Conservation (phyloP, 306 rosid genomes). For the Castanea mollissima region DNA sequence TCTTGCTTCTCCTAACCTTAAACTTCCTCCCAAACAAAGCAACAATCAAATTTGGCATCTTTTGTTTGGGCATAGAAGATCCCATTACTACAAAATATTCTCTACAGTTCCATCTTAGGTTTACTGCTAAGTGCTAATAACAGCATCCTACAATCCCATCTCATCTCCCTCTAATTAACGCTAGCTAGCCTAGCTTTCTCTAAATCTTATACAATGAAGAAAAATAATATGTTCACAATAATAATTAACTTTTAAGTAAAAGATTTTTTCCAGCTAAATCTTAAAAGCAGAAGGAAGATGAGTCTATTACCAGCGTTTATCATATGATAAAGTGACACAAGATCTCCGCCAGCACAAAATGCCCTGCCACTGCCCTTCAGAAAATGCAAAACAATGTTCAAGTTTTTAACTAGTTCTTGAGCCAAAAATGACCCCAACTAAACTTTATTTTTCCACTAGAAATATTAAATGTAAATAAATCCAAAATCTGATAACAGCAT, state of each 20-base stretch:
- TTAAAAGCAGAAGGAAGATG: background rate
- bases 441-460: background rate
- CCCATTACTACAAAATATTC: no score
- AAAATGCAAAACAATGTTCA: constrained; percentile 11
- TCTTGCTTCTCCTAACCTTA: no score
- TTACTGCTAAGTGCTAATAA: no score
- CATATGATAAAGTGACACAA: constrained; percentile 59
- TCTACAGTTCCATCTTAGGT: no score
- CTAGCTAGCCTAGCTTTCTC: no score
- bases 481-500: background rate
- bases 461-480: background rate
- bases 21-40: no score
- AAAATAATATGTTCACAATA: background rate
- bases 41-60: no score
- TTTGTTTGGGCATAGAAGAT: no score
- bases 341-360: constrained; percentile 92
- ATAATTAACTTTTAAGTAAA: background rate
- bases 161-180: background rate
- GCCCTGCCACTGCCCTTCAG: constrained; percentile 86
- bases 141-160: background rate
- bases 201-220: background rate
- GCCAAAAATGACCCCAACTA: background rate
- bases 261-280: background rate
- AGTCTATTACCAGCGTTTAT: constrained; percentile 48
- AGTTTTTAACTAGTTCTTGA: constrained; percentile 12